phyloP scores from a whole-genome alignment of 495 filamentous ascomycete species.

The Penicillium alfredii region DNA sequence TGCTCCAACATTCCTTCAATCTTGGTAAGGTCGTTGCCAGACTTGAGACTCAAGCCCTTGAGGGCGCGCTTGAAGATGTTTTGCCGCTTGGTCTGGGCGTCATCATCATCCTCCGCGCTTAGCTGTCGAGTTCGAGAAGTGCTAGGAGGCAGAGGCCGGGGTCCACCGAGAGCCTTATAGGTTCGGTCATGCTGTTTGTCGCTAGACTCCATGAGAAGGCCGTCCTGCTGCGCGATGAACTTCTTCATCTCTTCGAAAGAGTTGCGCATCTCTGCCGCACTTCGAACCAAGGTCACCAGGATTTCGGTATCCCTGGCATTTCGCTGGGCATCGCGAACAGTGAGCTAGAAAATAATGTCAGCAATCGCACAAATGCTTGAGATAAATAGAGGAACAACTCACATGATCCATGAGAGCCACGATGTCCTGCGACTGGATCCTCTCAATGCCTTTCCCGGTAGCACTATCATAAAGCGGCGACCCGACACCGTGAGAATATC shows the following conservation, averaged over 20 bases:
- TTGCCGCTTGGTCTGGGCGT: conserved; percentile 70
- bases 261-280: conserved; percentile 94
- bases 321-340: conserved; percentile 92
- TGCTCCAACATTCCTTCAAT: conserved; percentile 96
- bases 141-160: conserved; percentile 70
- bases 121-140: conserved; percentile 38
- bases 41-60: conserved; percentile 79
- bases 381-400: conserved; percentile 27
- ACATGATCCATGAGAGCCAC: conserved; percentile 96
- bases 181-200: conserved; percentile 82
- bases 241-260: conserved; percentile 96
- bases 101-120: conserved; percentile 63
- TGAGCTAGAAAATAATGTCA: conserved; percentile 58
- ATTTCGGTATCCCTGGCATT: conserved; percentile 97
- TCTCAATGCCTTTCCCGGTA: conserved; percentile 81
- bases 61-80: conserved; percentile 89
- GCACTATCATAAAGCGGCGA: conserved; percentile 88
- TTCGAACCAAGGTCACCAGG: conserved; percentile 84
- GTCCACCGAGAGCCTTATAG: conserved; percentile 76
- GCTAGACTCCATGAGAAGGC: conserved; percentile 71
- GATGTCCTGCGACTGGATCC: conserved; percentile 95
- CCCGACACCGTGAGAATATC: conserved; percentile 71
- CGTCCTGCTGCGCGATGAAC: conserved; percentile 80
- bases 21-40: conserved; percentile 76
- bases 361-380: conserved; percentile 7